These are phyloP conservation scores for Podaxis carcinomalis DNA, from an alignment of 768 basidiomycete genomes.

Conservation along the genomic window DNA sequence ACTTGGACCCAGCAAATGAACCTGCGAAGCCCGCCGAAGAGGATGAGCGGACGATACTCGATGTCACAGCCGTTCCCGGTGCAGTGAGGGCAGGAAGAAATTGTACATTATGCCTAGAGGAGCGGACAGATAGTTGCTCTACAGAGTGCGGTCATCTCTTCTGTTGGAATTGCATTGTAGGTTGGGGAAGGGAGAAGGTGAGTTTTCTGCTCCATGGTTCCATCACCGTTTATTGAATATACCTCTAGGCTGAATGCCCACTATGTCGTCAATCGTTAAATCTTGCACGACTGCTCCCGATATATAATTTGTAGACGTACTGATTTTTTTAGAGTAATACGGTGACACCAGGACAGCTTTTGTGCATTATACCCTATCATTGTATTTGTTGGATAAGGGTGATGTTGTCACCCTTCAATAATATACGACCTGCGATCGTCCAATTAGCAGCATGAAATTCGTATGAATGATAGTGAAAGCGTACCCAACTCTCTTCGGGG, in stretches of 20 bases:
- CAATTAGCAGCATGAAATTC: constrained; percentile 2
- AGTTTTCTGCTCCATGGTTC: constrained; percentile 9
- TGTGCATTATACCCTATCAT: constrained; percentile 10
- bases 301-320: constrained; percentile 68
- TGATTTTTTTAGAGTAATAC: not conserved
- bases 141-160: constrained; percentile 91
- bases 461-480: constrained; percentile 17
- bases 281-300: constrained; percentile 66
- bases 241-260: constrained; percentile 72
- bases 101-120: constrained; percentile 83
- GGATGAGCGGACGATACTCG: constrained; percentile 63
- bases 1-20: constrained; percentile 47
- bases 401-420: constrained; percentile 97
- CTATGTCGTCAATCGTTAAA: constrained; percentile 76
- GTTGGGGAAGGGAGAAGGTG: constrained; percentile 88
- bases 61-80: constrained; percentile 51
- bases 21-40: constrained; percentile 60
- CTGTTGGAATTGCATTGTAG: constrained; percentile 86
- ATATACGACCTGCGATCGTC: constrained; percentile 69
- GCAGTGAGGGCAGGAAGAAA: constrained; percentile 53
- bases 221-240: constrained; percentile 2
- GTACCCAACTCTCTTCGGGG: constrained; percentile 80
- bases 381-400: constrained; percentile 83
- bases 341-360: not conserved
- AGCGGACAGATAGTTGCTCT: constrained; percentile 74